These are phyloP conservation scores for Aegilops longissima DNA, from an alignment of 176 grass and related monocot genomes.

Conservation along the genomic window DNA sequence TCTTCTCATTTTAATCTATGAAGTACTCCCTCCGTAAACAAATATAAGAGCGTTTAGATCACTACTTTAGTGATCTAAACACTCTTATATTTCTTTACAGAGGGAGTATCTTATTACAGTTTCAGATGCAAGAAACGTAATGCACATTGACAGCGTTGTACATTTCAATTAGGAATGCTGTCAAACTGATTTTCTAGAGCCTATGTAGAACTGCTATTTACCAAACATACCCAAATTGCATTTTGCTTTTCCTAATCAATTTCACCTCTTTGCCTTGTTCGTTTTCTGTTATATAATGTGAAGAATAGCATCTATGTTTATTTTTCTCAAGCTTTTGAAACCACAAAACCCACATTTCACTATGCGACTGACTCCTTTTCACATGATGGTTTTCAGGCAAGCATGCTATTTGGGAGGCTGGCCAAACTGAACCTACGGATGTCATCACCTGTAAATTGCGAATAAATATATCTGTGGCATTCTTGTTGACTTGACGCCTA, in stretches of 20 bases:
- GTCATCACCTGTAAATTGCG: constrained; percentile 3
- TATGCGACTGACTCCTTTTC: constrained; percentile 1
- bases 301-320: not conserved
- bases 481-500: not conserved
- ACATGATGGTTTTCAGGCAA: constrained; percentile 30
- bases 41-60: too few relatives aligned
- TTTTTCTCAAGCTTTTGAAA: constrained; percentile 15
- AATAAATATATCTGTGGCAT: constrained; percentile 18
- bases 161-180: not conserved
- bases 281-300: not conserved
- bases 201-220: not conserved
- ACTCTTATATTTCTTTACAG: too few relatives aligned
- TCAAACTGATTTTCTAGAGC: not conserved
- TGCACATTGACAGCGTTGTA: not conserved
- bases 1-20: not conserved
- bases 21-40: not conserved
- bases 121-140: not conserved
- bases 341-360: not conserved
- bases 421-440: constrained; percentile 7
- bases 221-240: constrained; percentile 2
- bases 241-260: not conserved
- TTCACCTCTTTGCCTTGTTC: constrained; percentile 2
- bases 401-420: not conserved
- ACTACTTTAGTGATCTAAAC: too few relatives aligned
- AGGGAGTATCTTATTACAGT: not conserved